Evolutionary conservation across 805 yeast genomes (phyloP).

Genomic region (Metschnikowia cerradonensis): DNA sequence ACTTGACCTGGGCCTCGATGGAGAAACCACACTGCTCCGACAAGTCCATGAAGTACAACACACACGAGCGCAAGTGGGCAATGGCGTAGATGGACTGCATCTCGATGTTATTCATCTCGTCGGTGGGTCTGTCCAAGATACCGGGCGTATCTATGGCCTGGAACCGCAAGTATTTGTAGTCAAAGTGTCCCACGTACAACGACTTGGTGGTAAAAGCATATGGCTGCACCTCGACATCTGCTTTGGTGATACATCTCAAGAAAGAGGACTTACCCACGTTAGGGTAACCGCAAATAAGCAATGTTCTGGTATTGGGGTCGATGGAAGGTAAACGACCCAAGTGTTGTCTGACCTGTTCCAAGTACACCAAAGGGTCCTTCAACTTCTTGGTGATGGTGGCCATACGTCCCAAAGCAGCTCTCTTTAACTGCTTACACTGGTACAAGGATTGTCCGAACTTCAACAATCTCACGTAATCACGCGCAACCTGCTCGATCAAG

Average conservation of each 20-base stretch:
- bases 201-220: conserved; percentile 99
- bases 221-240: conserved; percentile 99
- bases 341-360: conserved; percentile 99
- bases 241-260: conserved; percentile 88
- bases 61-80: conserved; percentile 96
- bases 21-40: conserved; percentile 99
- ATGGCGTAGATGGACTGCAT: conserved; percentile 99
- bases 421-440: conserved; percentile 97
- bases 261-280: conserved; percentile 98
- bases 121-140: conserved; percentile 96
- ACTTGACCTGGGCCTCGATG: conserved; percentile 93
- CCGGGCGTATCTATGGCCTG: conserved; percentile 99
- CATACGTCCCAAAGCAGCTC: conserved; percentile 99
- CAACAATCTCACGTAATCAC: conserved; percentile 90
- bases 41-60: conserved; percentile 94
- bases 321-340: conserved; percentile 96
- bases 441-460: conserved; percentile 97
- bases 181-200: conserved; percentile 96
- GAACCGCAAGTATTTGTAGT: conserved; percentile 93
- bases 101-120: conserved; percentile 99
- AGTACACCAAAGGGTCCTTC: conserved; percentile 87
- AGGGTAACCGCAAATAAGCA: conserved; percentile 97
- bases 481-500: conserved; percentile 88
- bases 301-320: conserved; percentile 97
- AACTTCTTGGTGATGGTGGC: conserved; percentile 95